Evolutionary conservation across 441 rosid genomes (phyloP).

Genomic region (Eruca vesicaria): DNA sequence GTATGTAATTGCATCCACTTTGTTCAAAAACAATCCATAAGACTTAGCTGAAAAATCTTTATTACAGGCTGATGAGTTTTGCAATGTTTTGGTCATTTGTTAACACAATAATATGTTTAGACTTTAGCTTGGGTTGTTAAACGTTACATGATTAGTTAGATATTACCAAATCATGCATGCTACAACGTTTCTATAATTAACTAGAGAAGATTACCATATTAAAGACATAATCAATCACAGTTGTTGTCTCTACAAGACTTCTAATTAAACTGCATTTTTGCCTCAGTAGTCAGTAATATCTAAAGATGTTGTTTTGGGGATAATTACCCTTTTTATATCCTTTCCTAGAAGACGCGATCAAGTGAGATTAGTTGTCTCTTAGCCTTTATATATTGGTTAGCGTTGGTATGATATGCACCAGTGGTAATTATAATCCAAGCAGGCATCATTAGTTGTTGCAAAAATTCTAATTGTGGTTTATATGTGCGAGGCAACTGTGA

Average conservation of each 20-base stretch:
- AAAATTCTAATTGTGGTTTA: not conserved
- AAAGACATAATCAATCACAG: not conserved
- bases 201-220: not conserved
- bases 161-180: conserved; percentile 1
- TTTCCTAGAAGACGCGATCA: not conserved
- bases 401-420: not conserved
- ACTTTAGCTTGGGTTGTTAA: conserved; percentile 3
- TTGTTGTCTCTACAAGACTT: conserved; percentile 8
- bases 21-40: not conserved
- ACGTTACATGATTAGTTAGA: not conserved
- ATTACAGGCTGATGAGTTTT: conserved; percentile 26
- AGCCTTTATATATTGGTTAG: not conserved
- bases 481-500: too few relatives aligned
- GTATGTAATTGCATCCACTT: not conserved
- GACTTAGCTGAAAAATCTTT: conserved; percentile 22
- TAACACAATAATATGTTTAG: conserved; percentile 1
- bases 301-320: not conserved
- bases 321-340: not conserved
- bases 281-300: too few relatives aligned
- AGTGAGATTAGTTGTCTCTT: not conserved
- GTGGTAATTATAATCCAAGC: conserved; percentile 1
- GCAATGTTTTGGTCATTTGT: conserved; percentile 20
- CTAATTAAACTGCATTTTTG: not conserved
- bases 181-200: not conserved
- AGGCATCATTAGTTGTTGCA: not conserved